These are phyloP conservation scores for Hirschfeldia incana DNA, from an alignment of 345 rosid genomes.

Conservation along the genomic window DNA sequence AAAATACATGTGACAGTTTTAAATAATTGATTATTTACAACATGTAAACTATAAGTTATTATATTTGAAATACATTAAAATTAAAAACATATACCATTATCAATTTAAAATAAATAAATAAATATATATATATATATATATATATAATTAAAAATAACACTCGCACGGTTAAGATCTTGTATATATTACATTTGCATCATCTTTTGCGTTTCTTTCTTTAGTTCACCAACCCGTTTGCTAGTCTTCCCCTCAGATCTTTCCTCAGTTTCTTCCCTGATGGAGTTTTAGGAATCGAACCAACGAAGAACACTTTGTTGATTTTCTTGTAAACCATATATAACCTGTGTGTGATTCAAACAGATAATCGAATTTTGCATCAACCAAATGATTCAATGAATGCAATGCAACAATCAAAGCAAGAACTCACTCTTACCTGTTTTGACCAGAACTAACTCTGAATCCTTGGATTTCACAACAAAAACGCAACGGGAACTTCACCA, in stretches of 20 bases:
- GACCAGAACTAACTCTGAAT: slow-evolving; percentile 57
- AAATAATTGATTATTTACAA: too few relatives aligned
- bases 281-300: slow-evolving; percentile 63
- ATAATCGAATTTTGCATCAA: background rate
- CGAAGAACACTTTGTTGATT: slow-evolving; percentile 51
- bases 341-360: background rate
- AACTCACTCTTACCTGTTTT: slow-evolving; percentile 57
- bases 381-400: background rate
- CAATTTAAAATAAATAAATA: too few relatives aligned
- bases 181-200: slow-evolving; percentile 6
- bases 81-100: too few relatives aligned
- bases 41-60: too few relatives aligned
- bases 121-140: too few relatives aligned
- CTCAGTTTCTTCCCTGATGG: slow-evolving; percentile 74
- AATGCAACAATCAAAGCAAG: background rate
- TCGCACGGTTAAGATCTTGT: too few relatives aligned
- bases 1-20: too few relatives aligned
- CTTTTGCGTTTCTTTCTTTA: background rate
- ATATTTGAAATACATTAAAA: too few relatives aligned
- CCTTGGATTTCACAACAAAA: slow-evolving; percentile 63
- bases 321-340: slow-evolving; percentile 43
- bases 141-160: too few relatives aligned
- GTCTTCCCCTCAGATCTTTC: slow-evolving; percentile 50
- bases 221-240: background rate
- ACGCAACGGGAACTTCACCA: slow-evolving; percentile 79